A percentile compares a stretch with the other conserved stretches of the same genome.
Evolutionary conservation across 2,329 filamentous ascomycete genomes (phyloP).

Genomic region (Exophiala bonariae): DNA sequence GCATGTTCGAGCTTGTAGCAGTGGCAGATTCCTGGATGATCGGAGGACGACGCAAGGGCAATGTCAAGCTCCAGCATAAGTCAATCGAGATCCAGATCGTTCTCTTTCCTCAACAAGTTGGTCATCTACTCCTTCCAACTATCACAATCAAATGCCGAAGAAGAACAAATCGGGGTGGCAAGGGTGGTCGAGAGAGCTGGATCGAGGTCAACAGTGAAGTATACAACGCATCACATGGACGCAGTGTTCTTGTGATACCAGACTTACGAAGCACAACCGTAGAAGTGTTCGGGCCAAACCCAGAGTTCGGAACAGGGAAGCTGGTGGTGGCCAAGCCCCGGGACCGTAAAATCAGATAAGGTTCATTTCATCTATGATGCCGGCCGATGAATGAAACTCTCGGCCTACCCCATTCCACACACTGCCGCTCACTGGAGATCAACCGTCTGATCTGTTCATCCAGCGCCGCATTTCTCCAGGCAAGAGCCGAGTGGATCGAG

Average conservation of each 20-base stretch:
- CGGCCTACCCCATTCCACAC: too few species aligned
- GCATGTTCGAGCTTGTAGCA: conserved; percentile 76
- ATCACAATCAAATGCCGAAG: conserved; percentile 66
- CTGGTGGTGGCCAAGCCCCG: conserved; percentile 5
- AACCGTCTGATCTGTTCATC: too few species aligned
- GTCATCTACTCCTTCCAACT: conserved; percentile 72
- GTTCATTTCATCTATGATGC: too few species aligned
- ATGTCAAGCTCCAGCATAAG: conserved; percentile 38
- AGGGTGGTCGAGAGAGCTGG: conserved; percentile 31
- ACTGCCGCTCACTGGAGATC: too few species aligned
- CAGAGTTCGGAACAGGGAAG: conserved; percentile 12
- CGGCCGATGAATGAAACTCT: too few species aligned
- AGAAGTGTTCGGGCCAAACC: conserved; percentile 46
- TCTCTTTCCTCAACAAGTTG: conserved; percentile 76
- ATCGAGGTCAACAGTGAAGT: conserved; percentile 67
- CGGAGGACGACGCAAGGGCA: conserved; percentile 73
- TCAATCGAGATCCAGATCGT: conserved; percentile 58
- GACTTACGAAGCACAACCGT: conserved; percentile 72
- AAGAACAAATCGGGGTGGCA: conserved; percentile 5
- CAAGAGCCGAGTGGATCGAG: too few species aligned
- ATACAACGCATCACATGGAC: conserved; percentile 75
- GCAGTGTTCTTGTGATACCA: conserved; percentile 72
- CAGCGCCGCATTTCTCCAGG: too few species aligned
- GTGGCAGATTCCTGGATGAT: conserved; percentile 79
- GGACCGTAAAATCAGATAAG: too few species aligned